Base-by-base conservation (phyloP, 331 rosid genomes). In the Dryas integrifolia region DNA sequence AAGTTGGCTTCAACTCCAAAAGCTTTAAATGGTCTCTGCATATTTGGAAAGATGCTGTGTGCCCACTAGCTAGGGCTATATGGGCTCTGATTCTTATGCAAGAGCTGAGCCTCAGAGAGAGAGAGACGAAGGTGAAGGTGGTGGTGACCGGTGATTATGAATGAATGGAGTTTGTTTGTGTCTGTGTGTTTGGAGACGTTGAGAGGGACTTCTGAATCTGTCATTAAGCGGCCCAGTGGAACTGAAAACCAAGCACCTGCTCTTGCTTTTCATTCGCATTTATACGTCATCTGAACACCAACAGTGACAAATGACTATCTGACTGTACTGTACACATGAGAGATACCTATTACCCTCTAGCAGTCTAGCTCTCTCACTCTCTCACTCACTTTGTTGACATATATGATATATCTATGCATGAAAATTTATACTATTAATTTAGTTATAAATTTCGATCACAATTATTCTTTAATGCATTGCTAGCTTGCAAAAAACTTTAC, bases 51-150 rank as follows among this genome's bases (percentile, higher is more conserved):
- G 90, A 88, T 87, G 92, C 88, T 79, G 79, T 75, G 79, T 86
- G 68, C 73, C 39, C 18, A 45, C 35, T 30, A 30, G 84, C 38
- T 60, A 77, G 24, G 24, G 79, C 15, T n/a, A 62, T 11, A 12
- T 72, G 67, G 92, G 95, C 95, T 75, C 95, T 91, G 97, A 88
- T 91, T 91, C 97, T 88, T 73, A 91, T 82, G 95, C 84, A 65
- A 26, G 76, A 18, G 63, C n/a, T 11, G 18, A 4, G 41, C 5
- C 11, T 9, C 1, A 15, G 59, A 49, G 41, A 40, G 49, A 61
- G 46, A 49, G 59, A 62, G 73, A 81, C 65, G 58, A 71, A 68
- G 58, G 70, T 39, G 40, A 55, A 45, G 5, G 69, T 18, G 41
- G 55, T 63, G 56, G 47, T 4, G n/a, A 9, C 62, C 0, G 24